A percentile compares a stretch with the other conserved stretches of the same genome.
These are phyloP conservation scores for Cadophora luteo-olivacea DNA, from an alignment of 2,329 filamentous ascomycete species.

Conservation along the genomic window DNA sequence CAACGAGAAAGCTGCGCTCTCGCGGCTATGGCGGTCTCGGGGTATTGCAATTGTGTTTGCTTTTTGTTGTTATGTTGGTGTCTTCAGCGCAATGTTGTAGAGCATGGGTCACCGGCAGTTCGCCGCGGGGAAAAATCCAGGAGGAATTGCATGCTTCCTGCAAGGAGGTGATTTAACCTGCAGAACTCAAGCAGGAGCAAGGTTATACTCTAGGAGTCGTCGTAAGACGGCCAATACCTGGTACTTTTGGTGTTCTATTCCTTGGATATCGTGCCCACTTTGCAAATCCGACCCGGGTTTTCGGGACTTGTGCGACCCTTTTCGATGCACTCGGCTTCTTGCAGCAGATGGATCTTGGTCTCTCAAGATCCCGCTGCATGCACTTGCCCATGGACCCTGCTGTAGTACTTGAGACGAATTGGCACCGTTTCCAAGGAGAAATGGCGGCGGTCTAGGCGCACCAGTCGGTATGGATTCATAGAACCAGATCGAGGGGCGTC, in stretches of 20 bases:
- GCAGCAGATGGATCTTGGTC: constrained; percentile 16
- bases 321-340: constrained; percentile 19
- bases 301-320: constrained; percentile 18
- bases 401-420: not conserved
- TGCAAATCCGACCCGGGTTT: constrained; percentile 3
- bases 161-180: not conserved
- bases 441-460: constrained; percentile 1
- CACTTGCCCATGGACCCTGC: constrained; percentile 2
- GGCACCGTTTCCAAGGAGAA: not conserved
- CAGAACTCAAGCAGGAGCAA: not conserved
- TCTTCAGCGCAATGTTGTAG: not conserved
- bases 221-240: constrained; percentile 7
- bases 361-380: constrained; percentile 7
- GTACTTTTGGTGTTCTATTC: not conserved
- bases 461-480: not conserved
- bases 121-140: not conserved
- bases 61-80: not conserved
- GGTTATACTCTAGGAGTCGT: not conserved
- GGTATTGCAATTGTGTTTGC: not conserved
- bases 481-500: constrained; percentile 13
- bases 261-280: not conserved
- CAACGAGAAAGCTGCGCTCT: not conserved
- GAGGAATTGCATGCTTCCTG: not conserved
- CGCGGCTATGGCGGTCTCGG: constrained; percentile 4
- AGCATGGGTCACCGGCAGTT: not conserved